Percentiles rank a stretch among this genome's conserved stretches.
These are phyloP conservation scores for Candida orba DNA, from an alignment of 805 yeast species.

Conservation along the genomic window DNA sequence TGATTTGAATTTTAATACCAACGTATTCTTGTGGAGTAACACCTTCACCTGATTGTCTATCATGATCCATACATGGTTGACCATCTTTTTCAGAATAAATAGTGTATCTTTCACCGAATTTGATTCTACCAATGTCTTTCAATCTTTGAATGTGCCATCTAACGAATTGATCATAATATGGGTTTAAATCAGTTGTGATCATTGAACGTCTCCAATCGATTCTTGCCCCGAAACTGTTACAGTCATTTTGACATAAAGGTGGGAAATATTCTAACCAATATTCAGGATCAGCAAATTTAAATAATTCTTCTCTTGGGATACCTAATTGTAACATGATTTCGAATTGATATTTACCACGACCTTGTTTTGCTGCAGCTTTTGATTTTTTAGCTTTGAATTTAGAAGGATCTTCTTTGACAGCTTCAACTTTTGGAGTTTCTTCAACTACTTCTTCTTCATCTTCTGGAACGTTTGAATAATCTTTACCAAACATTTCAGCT, in stretches of 20 bases:
- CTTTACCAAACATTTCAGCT: constrained; percentile 81
- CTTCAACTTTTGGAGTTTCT: constrained; percentile 26
- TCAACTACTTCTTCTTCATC: constrained; percentile 61
- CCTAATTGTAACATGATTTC: constrained; percentile 96
- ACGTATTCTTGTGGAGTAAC: constrained; percentile 95
- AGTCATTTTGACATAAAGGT: constrained; percentile 76
- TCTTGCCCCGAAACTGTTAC: constrained; percentile 78
- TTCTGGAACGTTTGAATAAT: constrained; percentile 61
- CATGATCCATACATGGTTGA: constrained; percentile 99
- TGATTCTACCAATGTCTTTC: constrained; percentile 81
- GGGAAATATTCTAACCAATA: constrained; percentile 93
- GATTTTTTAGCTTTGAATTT: constrained; percentile 90
- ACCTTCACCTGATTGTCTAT: constrained; percentile 95
- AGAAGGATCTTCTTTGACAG: constrained; percentile 63
- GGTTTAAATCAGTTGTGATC: constrained; percentile 92
- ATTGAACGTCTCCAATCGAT: constrained; percentile 98
- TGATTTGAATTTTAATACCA: constrained; percentile 80
- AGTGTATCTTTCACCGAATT: constrained; percentile 97
- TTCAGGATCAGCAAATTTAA: constrained; percentile 84
- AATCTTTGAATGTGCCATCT: constrained; percentile 94
- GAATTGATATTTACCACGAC: constrained; percentile 89
- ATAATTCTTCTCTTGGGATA: constrained; percentile 72
- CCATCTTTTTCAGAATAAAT: constrained; percentile 97
- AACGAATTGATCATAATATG: constrained; percentile 89
- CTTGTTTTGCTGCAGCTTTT: constrained; percentile 89